phyloP scores from a whole-genome alignment of 2,329 filamentous ascomycete genomes.

The Colletotrichum aenigma region DNA sequence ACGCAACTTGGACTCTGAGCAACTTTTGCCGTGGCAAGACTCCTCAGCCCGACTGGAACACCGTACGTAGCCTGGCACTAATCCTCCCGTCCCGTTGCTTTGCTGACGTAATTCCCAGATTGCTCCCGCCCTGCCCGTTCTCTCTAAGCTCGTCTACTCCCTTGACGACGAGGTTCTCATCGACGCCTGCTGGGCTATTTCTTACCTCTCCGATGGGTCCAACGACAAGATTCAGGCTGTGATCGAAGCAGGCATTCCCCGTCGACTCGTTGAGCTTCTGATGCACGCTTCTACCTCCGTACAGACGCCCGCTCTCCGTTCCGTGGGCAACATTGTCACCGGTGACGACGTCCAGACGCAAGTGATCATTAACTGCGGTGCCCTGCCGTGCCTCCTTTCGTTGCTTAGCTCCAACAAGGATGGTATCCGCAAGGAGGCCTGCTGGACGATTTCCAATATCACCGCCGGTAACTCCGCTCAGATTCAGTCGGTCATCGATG shows the following conservation, averaged over 20 bases:
- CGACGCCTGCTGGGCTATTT: conserved; percentile 99
- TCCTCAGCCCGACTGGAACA: conserved; percentile 96
- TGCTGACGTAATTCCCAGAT: conserved; percentile 62
- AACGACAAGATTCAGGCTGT: conserved; percentile 99
- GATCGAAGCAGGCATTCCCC: conserved; percentile 96
- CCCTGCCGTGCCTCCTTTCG: conserved; percentile 88
- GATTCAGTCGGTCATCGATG: conserved; percentile 95
- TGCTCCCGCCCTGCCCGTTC: conserved; percentile 88
- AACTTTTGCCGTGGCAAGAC: conserved; percentile 99
- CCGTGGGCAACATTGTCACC: conserved; percentile 98
- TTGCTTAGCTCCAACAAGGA: conserved; percentile 97
- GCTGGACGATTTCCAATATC: conserved; percentile 99
- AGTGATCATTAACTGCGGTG: conserved; percentile 98
- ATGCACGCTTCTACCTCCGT: conserved; percentile 99
- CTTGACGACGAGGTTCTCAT: conserved; percentile 98
- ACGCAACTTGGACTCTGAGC: conserved; percentile 98
- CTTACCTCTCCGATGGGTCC: conserved; percentile 94
- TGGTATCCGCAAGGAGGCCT: conserved; percentile 98
- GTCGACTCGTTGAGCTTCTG: conserved; percentile 92
- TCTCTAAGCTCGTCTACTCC: conserved; percentile 97
- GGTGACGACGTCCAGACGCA: conserved; percentile 99
- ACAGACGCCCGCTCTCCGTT: conserved; percentile 94
- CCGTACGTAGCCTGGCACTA: conserved; percentile 63
- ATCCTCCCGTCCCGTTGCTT: neutral
- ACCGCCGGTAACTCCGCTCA: conserved; percentile 97